These are phyloP conservation scores for Euphorbia corollata DNA, from an alignment of 441 rosid genomes.

Conservation along the genomic window DNA sequence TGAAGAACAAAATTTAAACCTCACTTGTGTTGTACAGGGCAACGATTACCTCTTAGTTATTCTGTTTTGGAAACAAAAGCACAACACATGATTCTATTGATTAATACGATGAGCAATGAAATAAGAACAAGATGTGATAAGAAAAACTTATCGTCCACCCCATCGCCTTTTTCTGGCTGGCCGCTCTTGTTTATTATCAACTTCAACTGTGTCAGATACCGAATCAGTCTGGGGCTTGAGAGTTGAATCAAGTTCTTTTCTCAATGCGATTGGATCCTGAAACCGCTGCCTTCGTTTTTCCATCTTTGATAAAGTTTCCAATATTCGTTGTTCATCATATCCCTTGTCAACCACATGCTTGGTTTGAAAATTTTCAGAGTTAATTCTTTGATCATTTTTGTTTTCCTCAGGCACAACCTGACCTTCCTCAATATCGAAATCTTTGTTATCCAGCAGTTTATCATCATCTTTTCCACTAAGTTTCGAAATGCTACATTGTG, in stretches of 20 bases:
- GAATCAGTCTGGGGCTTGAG: slow-evolving; percentile 21
- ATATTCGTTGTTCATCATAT: slow-evolving; percentile 33
- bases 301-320: slow-evolving; percentile 52
- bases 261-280: slow-evolving; percentile 28
- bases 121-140: background rate
- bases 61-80: background rate
- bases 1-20: background rate
- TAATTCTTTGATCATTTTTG: slow-evolving; percentile 13
- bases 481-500: slow-evolving; percentile 8
- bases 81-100: background rate
- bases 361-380: slow-evolving; percentile 18
- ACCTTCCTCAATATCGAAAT: slow-evolving; percentile 38
- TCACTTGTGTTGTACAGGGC: background rate
- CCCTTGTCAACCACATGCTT: slow-evolving; percentile 12
- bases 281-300: slow-evolving; percentile 61
- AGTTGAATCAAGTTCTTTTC: slow-evolving; percentile 21
- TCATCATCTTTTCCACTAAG: slow-evolving; percentile 7
- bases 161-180: slow-evolving; percentile 58
- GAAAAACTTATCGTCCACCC: slow-evolving; percentile 31
- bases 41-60: background rate
- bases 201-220: slow-evolving; percentile 20
- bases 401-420: slow-evolving; percentile 30
- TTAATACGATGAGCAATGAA: background rate
- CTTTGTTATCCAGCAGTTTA: slow-evolving; percentile 22
- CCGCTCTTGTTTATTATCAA: slow-evolving; percentile 33